Base-by-base conservation (phyloP, 306 rosid species). In the Sophora flavescens region DNA sequence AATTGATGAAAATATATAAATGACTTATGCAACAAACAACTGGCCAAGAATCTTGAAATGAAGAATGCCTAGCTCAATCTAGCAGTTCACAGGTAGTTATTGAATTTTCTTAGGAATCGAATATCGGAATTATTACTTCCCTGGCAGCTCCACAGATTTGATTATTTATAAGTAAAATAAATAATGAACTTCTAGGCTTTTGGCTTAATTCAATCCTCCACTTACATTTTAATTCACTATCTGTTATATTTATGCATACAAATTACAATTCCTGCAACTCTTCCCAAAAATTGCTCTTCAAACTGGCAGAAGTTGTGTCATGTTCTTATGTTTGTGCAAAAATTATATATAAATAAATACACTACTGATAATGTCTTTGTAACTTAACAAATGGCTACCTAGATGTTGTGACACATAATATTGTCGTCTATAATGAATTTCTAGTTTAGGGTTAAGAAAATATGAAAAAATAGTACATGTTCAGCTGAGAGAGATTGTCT, bases 31-130 rank as follows among this genome's bases (percentile, higher is more conserved):
- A 17, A 16, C 60, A 5, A 26, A 28, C 39, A 22, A 26, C 48
- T 66, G 42, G 33, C 39, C 26, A 12, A 67, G 54, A 44, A 67
- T 45, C 57, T 6, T 12, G 45, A 67, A 67, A 38, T 64, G 47
- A 66, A 62, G 67, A 63, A 26, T 14, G 42, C 15, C 62, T 53
- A 38, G 1, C 33, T 52, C 52, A 8, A 13, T 48, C 10, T 35
- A 26, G 15, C 16, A n/a, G 2, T 26, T 0, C 3, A 42, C 13
- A 6, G 44, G 30, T 16, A 48, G 12, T 33, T 6, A 52, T 15
- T 50, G 48, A 12, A 18, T 57, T 68, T 13, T 2, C 8, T 15
- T 5, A 2, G 13, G 70, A 45, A 68, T 45, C 44, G 12, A 14
- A 57, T 26, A 4, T 57, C 0, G 3, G 33, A 22, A 57, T 53